Evolutionary conservation across 805 yeast genomes (phyloP), one percentile per base, ranked within the genome.

Genomic region (Monosporozyma siamensis): DNA sequence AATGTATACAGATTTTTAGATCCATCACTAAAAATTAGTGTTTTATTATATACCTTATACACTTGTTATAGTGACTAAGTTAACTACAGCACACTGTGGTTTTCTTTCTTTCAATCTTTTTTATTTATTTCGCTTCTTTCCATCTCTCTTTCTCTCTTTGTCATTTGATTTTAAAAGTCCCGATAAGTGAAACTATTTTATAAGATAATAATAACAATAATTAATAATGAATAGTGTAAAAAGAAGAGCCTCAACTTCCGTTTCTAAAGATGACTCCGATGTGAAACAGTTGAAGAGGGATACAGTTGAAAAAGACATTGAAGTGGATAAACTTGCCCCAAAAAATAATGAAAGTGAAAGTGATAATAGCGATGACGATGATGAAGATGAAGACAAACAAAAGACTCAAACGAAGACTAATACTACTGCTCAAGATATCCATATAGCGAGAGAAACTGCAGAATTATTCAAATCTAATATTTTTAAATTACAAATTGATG

Each of bases 401-500:
- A 41, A 46, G 22, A 42, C 41, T 12, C 43, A 20, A 6, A 38
- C 52, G 10, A 46, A 45, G n/a, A 44, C 39, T 14, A 42, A 39
- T 17, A 55, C 59, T 17, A 52, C 56, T 17, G 79, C 92, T 0
- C 89, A 86, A 52, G 96, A 92, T 45, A 78, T 90, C 37, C 95
- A 90, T 54, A 74, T 83, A 2, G 95, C 96, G 0, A 74, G 95
- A 53, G 97, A 89, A 61, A 85, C 97, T 1, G 92, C 95, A 1
- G 97, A 89, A 61, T 67, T 90, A 37, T 92, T 89, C 77, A 87
- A 89, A 57, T 87, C 96, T 7, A 92, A 89, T 63, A 88, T 92
- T 43, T 90, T 92, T 78, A 92, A 92, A 62, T 65, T 92, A 44
- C 95, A 92, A 66, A 88, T 92, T 47, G 97, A 89, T 64, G 97